Percentiles rank a stretch among this genome's conserved stretches.
Evolutionary conservation across 1,284 basidiomycete species (phyloP).

Genomic region (Lentinula novae-zelandiae): DNA sequence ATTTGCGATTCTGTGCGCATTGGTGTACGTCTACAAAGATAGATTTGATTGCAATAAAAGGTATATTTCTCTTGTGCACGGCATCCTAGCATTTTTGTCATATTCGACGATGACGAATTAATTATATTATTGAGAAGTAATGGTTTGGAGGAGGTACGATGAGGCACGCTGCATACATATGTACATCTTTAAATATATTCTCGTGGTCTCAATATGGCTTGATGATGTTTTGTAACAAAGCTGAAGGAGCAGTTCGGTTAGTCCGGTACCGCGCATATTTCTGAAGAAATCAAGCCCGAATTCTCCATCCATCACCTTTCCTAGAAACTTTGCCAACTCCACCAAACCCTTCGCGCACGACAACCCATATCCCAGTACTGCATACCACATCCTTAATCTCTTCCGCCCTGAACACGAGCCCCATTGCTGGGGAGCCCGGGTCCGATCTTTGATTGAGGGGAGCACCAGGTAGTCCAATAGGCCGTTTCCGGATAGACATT

Average conservation of each 20-base stretch:
- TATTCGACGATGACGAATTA: too few species aligned
- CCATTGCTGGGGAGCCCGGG: slow-evolving; percentile 20
- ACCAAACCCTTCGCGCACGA: slow-evolving; percentile 89
- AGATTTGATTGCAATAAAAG: too few species aligned
- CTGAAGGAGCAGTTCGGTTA: not conserved
- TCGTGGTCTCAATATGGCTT: not conserved
- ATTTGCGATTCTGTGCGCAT: too few species aligned
- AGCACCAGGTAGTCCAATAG: slow-evolving; percentile 31
- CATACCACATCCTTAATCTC: slow-evolving; percentile 93
- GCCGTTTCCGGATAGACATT: slow-evolving; percentile 47
- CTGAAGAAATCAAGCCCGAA: slow-evolving; percentile 38
- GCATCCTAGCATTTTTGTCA: too few species aligned
- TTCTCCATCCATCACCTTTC: slow-evolving; percentile 76
- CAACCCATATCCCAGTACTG: slow-evolving; percentile 87
- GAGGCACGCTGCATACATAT: not conserved
- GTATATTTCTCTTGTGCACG: not conserved
- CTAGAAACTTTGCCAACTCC: slow-evolving; percentile 79
- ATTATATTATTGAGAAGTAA: not conserved
- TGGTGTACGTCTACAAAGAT: too few species aligned
- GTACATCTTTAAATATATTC: not conserved
- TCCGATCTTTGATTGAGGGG: not conserved
- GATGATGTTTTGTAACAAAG: not conserved
- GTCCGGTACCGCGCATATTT: not conserved
- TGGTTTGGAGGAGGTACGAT: not conserved
- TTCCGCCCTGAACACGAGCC: slow-evolving; percentile 75